These are phyloP conservation scores for Pseudocercospora fuligena DNA, from an alignment of 2,329 filamentous ascomycete species.

Conservation along the genomic window DNA sequence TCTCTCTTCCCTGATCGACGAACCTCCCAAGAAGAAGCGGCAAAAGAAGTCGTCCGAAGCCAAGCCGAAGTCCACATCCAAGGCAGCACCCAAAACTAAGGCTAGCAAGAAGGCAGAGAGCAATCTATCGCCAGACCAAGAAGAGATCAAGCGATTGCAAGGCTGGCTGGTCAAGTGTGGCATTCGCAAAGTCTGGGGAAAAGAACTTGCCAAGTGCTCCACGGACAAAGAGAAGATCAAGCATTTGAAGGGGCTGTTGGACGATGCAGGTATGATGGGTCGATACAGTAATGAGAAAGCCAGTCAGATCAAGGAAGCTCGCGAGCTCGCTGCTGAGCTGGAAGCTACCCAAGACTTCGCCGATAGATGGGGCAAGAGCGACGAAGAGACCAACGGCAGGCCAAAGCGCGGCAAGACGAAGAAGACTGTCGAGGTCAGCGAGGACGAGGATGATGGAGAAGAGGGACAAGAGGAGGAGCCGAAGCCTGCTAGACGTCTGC, in stretches of 20 bases:
- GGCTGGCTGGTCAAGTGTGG: slow-evolving; percentile 87
- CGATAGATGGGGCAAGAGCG: slow-evolving; percentile 69
- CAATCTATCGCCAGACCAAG: slow-evolving; percentile 66
- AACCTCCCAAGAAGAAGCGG: slow-evolving; percentile 65
- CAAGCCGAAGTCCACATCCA: slow-evolving; percentile 46
- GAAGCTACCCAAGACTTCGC: slow-evolving; percentile 84
- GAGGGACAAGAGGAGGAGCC: slow-evolving; percentile 18
- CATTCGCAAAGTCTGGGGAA: slow-evolving; percentile 87
- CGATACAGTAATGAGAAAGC: slow-evolving; percentile 86
- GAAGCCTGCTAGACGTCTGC: slow-evolving; percentile 31
- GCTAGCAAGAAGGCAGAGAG: slow-evolving; percentile 34
- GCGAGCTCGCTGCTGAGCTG: slow-evolving; percentile 83
- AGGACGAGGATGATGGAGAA: slow-evolving; percentile 21
- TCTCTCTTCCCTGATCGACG: slow-evolving; percentile 78
- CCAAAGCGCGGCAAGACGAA: slow-evolving; percentile 17
- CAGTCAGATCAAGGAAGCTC: slow-evolving; percentile 80
- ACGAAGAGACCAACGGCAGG: slow-evolving; percentile 20
- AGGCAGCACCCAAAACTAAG: slow-evolving; percentile 43
- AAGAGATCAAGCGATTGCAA: slow-evolving; percentile 87
- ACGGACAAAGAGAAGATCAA: slow-evolving; percentile 79
- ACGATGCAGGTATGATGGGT: slow-evolving; percentile 84
- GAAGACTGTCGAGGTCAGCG: slow-evolving; percentile 15
- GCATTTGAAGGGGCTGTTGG: slow-evolving; percentile 78
- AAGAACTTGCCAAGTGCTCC: slow-evolving; percentile 77
- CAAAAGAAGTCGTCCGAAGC: slow-evolving; percentile 44